Base-by-base conservation (phyloP, 306 rosid species). In the Gastrolobium villosum region DNA sequence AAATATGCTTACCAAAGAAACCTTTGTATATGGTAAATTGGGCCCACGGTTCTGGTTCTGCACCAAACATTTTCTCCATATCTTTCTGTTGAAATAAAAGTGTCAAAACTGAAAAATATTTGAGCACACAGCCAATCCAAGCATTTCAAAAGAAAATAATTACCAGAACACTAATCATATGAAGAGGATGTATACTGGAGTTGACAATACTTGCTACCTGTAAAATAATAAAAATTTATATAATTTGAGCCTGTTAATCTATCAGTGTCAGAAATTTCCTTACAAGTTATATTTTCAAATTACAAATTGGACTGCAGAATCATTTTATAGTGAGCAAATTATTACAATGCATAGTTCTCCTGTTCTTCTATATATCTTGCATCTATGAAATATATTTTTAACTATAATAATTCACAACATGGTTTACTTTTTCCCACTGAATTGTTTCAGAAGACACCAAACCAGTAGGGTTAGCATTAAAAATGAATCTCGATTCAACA, bases 111-210 rank as follows among this genome's bases (percentile, higher is more conserved):
- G 62, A n/a, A 77, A 63, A 46, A 54, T 32, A 54, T 26, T 52
- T n/a, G 31, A 54, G 69, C 57, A 56, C 32, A 56, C 28, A 31
- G 64, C 9, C 48, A 50, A 37, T 56, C 66, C 83, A 59, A 52
- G 7, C 9, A 56, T 67, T 30, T 63, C 62, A 44, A 3, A 37
- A 44, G 40, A 71, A 44, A 72, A 61, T 66, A 82, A 79, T 11
- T 84, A 87, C 86, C 90, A 79, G 83, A 81, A 72, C 11, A n/a
- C 35, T 44, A 64, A 61, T 7, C 88, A 82, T 76, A 35, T 70
- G 82, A 37, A 78, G 83, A 53, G 88, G 88, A 57, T 84, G 90
- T 75, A 87, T 84, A 40, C 83, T 76, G 14, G 86, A 84, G 83
- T 61, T 73, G 45, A 87, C 43, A 53, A 82, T 30, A 54, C 86